Conservation (phyloP, 345 rosid species). For the Gossypium mustelinum region DNA sequence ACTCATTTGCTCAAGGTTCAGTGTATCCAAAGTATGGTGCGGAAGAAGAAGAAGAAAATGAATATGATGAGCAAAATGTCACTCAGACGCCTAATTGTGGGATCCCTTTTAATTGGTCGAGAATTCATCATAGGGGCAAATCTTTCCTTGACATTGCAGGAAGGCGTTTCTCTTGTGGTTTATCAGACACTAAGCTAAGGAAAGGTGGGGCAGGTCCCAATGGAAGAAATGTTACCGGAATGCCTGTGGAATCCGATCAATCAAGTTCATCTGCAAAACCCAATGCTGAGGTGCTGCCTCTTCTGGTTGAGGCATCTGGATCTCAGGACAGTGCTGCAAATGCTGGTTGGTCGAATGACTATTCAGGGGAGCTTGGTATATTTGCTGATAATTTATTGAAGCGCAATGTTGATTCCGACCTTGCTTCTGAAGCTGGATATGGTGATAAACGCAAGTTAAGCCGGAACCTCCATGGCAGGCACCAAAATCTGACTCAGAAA, state of each 20-base stretch:
- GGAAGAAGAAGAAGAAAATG: constrained; percentile 35
- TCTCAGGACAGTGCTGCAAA: constrained; percentile 57
- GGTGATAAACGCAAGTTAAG: constrained; percentile 37
- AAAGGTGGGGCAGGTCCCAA: constrained; percentile 46
- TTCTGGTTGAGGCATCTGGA: constrained; percentile 60
- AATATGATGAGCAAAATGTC: constrained; percentile 44
- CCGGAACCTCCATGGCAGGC: constrained; percentile 39
- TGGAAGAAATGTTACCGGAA: constrained; percentile 49
- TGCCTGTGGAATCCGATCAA: constrained; percentile 57
- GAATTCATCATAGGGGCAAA: constrained; percentile 81
- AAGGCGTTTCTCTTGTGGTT: constrained; percentile 87
- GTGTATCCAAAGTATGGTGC: constrained; percentile 25
- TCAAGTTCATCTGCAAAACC: constrained; percentile 51
- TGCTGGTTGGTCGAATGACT: constrained; percentile 80
- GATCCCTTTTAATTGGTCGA: constrained; percentile 95
- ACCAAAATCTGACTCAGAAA: constrained; percentile 80
- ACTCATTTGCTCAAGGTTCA: constrained; percentile 52
- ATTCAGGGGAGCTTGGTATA: constrained; percentile 89
- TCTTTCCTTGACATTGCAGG: constrained; percentile 89
- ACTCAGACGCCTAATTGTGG: constrained; percentile 76
- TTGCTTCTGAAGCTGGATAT: constrained; percentile 77
- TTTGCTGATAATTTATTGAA: constrained; percentile 78
- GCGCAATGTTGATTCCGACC: constrained; percentile 59
- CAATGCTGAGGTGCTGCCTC: constrained; percentile 61
- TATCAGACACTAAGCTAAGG: constrained; percentile 58